Evolutionary conservation across 1,284 basidiomycete species (phyloP), one percentile per base, ranked within the genome.

Genomic region (Wallemia mellicola): DNA sequence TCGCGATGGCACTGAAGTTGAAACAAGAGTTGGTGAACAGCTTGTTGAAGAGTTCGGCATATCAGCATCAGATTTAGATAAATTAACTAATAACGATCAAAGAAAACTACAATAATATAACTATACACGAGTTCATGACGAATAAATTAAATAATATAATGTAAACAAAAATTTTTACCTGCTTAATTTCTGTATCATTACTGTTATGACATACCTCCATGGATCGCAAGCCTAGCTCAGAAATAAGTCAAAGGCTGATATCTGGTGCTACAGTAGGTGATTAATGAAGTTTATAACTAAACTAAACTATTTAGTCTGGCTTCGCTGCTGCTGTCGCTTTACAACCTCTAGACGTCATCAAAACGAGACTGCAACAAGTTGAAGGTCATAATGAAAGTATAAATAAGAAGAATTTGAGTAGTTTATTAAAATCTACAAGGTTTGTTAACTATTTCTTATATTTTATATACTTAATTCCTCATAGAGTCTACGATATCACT

Each of bases 271-370:
- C 38, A 5, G 38, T 48, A n/a, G 22, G 38, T 48, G 19, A 11
- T 48, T 17, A n/a, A 5, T 5, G 9, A n/a, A 11, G 38, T 48
- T 15, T 7, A 17, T n/a, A 48, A 17, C 9, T n/a, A 5, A 48
- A 5, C 22, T 22, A 25, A 57, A 19, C 9, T 30, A 30, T 17
- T 30, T 17, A 57, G 55, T 65, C 64, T 32, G 83, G 83, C 38
- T 75, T 86, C 58, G 75, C 79, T 14, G 82, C 83, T 5, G 80
- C 80, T 11, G 66, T 83, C 64, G 75, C 74, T 62, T 75, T 86
- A n/a, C 84, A 86, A 65, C 83, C 83, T 60, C 79, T 91, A 63
- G 87, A 91, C 70, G 73, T 91, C 28, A 70, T 92, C 65, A 91
- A 91, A 71, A 92, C 87, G 22, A 77, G 86, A 54, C 68, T 89